These are phyloP conservation scores for Blastosporella zonata DNA, from an alignment of 1,284 basidiomycete species.

Conservation along the genomic window DNA sequence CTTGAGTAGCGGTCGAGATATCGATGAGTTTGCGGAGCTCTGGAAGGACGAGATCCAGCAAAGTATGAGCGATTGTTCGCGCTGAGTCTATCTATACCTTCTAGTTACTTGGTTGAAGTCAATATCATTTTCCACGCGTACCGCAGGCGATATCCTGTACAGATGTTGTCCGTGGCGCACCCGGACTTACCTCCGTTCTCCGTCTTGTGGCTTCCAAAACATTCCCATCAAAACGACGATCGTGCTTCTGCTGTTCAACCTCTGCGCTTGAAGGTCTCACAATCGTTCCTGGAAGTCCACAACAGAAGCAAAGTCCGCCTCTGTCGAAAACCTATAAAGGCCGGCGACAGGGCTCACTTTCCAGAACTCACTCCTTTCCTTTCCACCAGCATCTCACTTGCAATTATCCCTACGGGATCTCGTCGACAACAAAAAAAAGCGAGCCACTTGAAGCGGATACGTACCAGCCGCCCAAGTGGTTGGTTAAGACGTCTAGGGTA, in stretches of 20 bases:
- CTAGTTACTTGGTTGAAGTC: too few species aligned
- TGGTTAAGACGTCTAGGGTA: slow-evolving; percentile 14
- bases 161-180: too few species aligned
- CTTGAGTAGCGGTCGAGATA: slow-evolving; percentile 69
- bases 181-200: too few species aligned
- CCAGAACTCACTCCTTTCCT: not conserved
- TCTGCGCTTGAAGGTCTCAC: too few species aligned
- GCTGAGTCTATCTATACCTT: not conserved
- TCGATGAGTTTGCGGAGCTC: slow-evolving; percentile 70
- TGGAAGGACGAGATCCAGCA: slow-evolving; percentile 61
- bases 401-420: not conserved
- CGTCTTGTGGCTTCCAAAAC: too few species aligned
- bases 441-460: not conserved
- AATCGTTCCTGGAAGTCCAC: not conserved
- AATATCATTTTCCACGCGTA: too few species aligned
- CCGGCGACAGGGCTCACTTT: not conserved
- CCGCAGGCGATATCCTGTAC: too few species aligned
- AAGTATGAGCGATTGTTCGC: slow-evolving; percentile 26
- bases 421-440: slow-evolving; percentile 7
- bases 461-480: not conserved
- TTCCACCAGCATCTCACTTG: slow-evolving; percentile 3
- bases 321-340: slow-evolving; percentile 6
- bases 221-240: too few species aligned
- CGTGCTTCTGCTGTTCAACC: too few species aligned
- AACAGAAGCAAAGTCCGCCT: not conserved